phyloP scores from a whole-genome alignment of 768 basidiomycete species.

The Mycena haematopus region DNA sequence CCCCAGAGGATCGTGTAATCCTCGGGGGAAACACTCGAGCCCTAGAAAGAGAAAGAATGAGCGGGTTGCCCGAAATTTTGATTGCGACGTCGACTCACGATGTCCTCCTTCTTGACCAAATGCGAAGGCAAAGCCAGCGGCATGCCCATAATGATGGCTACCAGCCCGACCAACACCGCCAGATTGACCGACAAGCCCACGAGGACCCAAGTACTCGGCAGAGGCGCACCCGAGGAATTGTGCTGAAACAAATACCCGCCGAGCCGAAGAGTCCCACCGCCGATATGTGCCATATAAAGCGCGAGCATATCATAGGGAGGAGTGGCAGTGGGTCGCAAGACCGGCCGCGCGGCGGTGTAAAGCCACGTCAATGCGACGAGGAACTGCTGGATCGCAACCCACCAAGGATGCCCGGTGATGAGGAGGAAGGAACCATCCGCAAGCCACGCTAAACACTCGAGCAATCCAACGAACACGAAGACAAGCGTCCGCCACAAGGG shows the following conservation, averaged over 20 bases:
- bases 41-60: background rate
- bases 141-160: constrained; percentile 59
- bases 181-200: constrained; percentile 50
- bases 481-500: constrained; percentile 68
- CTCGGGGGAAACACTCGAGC: constrained; percentile 59
- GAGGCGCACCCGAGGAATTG: constrained; percentile 39
- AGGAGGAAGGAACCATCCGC: constrained; percentile 60
- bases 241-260: constrained; percentile 62
- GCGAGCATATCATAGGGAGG: constrained; percentile 68
- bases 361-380: constrained; percentile 67
- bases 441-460: constrained; percentile 65
- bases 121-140: constrained; percentile 63
- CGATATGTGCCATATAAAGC: constrained; percentile 59
- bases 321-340: constrained; percentile 59
- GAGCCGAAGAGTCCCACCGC: constrained; percentile 53
- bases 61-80: background rate
- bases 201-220: constrained; percentile 43
- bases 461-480: constrained; percentile 60
- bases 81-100: constrained; percentile 39
- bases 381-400: constrained; percentile 48
- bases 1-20: constrained; percentile 58
- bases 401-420: constrained; percentile 41
- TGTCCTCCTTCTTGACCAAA: constrained; percentile 51
- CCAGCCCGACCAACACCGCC: constrained; percentile 45
- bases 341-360: constrained; percentile 64